Percentiles rank a stretch among this genome's conserved stretches.
These are phyloP conservation scores for Vitis rotundifolia DNA, from an alignment of 164 flowering plant species.

Conservation along the genomic window DNA sequence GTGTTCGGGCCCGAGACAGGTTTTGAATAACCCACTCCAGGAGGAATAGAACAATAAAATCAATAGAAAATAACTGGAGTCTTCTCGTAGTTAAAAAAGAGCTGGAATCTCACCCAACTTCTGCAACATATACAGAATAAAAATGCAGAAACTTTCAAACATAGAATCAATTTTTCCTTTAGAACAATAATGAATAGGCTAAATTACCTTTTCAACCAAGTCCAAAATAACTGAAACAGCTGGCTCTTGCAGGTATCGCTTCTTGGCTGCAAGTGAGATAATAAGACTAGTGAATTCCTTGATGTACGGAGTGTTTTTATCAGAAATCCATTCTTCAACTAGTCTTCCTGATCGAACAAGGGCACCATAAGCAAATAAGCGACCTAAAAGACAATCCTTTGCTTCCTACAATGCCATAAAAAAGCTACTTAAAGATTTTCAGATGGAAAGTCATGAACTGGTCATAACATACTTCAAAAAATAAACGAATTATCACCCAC, in stretches of 20 bases:
- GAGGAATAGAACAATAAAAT: too few relatives aligned
- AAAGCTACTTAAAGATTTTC: constrained; percentile 6
- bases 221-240: constrained; percentile 69
- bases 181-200: not conserved
- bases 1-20: too few relatives aligned
- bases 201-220: constrained; percentile 72
- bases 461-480: not conserved
- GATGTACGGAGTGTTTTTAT: constrained; percentile 46
- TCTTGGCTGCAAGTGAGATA: constrained; percentile 72
- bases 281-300: constrained; percentile 61
- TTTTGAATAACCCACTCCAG: too few relatives aligned
- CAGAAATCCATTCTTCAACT: constrained; percentile 52
- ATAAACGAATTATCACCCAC: constrained; percentile 30
- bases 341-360: constrained; percentile 81
- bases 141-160: not conserved
- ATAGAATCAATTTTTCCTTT: too few relatives aligned
- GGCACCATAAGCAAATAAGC: constrained; percentile 94
- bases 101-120: too few relatives aligned
- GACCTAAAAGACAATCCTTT: constrained; percentile 81
- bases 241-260: constrained; percentile 86
- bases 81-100: too few relatives aligned
- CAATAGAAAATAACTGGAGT: too few relatives aligned
- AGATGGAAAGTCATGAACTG: not conserved
- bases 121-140: not conserved
- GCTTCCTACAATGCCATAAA: constrained; percentile 61